Conservation (phyloP, 768 basidiomycete genomes). For the Mycena alexandri region DNA sequence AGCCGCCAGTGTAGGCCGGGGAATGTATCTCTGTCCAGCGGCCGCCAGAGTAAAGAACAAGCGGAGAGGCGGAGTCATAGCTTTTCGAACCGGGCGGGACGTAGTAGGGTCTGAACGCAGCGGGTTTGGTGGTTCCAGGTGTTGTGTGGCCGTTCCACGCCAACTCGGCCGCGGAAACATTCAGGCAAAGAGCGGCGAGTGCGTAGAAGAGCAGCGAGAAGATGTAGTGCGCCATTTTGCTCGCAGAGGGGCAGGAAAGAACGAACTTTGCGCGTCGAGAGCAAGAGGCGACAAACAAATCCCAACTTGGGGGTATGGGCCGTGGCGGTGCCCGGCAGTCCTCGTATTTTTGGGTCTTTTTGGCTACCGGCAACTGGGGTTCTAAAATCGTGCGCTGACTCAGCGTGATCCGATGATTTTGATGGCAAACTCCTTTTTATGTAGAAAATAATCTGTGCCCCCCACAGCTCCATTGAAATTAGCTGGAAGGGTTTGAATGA, state of each 20-base stretch:
- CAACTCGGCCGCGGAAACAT: slow-evolving; percentile 48
- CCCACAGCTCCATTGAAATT: too few relatives aligned
- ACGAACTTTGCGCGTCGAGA: neutral
- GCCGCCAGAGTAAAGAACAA: slow-evolving; percentile 74
- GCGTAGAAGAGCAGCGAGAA: slow-evolving; percentile 34
- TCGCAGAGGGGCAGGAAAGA: slow-evolving; percentile 5
- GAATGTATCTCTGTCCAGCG: slow-evolving; percentile 70
- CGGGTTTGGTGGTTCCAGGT: slow-evolving; percentile 59
- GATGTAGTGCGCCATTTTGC: slow-evolving; percentile 21
- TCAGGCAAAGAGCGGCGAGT: slow-evolving; percentile 27
- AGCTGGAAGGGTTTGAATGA: too few relatives aligned
- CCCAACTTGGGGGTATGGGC: too few relatives aligned
- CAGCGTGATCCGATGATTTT: too few relatives aligned
- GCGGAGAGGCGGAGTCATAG: slow-evolving; percentile 77
- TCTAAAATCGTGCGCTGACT: too few relatives aligned
- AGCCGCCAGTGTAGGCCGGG: slow-evolving; percentile 60
- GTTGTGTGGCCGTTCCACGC: slow-evolving; percentile 81
- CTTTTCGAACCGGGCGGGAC: slow-evolving; percentile 79
- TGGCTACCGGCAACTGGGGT: too few relatives aligned
- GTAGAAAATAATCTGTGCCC: too few relatives aligned
- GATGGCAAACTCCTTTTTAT: too few relatives aligned
- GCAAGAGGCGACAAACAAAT: neutral
- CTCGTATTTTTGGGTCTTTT: too few relatives aligned
- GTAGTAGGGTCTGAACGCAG: slow-evolving; percentile 75
- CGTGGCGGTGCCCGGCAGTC: too few relatives aligned